Base-by-base conservation (phyloP, 495 filamentous ascomycete species). In the Thermothielavioides terrestris region DNA sequence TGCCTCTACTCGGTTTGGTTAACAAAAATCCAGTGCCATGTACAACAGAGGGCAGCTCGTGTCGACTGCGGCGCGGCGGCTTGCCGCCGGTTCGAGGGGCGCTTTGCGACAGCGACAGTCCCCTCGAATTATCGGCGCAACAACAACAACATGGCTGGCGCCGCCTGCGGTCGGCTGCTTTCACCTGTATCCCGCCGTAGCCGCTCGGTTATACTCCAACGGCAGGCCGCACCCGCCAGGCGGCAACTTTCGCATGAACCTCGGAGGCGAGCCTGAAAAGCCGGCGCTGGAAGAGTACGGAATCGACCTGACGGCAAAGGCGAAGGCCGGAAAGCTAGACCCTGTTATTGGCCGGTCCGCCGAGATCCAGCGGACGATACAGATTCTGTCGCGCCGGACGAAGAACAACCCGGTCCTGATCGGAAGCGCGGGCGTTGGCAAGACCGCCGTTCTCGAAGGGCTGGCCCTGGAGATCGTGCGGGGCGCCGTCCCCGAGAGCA, bases 371-470 rank as follows among this genome's bases (percentile, higher is more conserved):
- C 76, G 94, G 39, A 95, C 91, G 4, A 95, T 98, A 27, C 92
- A 98, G 57, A 80, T 98, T 21, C 70, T 98, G 11, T 96, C 91
- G 10, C 76, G 92, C 47, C 76, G 92, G 41, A 96, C 92, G 5
- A 98, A 97, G 67, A 97, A 98, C 63, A 97, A 97, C 52, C 92
- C 92, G 1, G 91, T 96, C 17, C 72, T 96, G 25, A 95, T 96
- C 51, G 92, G 92, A 57, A 80, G 78, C 25, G 89, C 92, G 6
- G 92, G 92, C 56, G 95, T 90, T 12, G 92, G 92, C 40, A 98
- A 98, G 68, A 98, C 92, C 1, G 92, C 92, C 1, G 86, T 97
- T 25, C 63, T 98, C 10, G 92, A 98, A 69, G 92, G 92, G 1
- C 70, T 98, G 53, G 90, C 92, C 21, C 83, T 91, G 64, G 75